These are phyloP conservation scores for Sporormia fimetaria DNA, from an alignment of 495 filamentous ascomycete species.

Conservation along the genomic window DNA sequence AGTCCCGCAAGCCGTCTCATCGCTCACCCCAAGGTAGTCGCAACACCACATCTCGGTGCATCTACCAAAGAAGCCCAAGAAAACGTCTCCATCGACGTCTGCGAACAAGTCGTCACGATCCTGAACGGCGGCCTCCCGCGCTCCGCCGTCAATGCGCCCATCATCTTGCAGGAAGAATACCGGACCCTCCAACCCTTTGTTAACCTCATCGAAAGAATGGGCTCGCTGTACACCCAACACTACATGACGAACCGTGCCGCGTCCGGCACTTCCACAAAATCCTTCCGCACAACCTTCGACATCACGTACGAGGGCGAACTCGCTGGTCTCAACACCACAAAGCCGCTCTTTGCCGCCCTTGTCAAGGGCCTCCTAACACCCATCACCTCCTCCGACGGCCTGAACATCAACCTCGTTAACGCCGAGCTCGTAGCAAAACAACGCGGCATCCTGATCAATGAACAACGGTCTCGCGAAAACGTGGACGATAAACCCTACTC, in stretches of 20 bases:
- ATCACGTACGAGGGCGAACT: slow-evolving; percentile 58
- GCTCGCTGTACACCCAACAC: slow-evolving; percentile 58
- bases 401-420: slow-evolving; percentile 66
- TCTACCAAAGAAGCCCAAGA: slow-evolving; percentile 68
- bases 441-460: slow-evolving; percentile 57
- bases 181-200: slow-evolving; percentile 59
- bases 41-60: slow-evolving; percentile 62
- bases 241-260: slow-evolving; percentile 35
- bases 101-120: slow-evolving; percentile 58
- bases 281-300: slow-evolving; percentile 49
- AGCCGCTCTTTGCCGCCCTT: slow-evolving; percentile 57
- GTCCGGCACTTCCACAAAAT: slow-evolving; percentile 4
- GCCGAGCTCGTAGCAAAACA: slow-evolving; percentile 56
- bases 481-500: slow-evolving; percentile 42
- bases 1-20: slow-evolving; percentile 45
- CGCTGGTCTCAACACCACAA: slow-evolving; percentile 50
- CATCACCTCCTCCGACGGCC: slow-evolving; percentile 45
- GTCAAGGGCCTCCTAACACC: slow-evolving; percentile 54
- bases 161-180: slow-evolving; percentile 64
- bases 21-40: slow-evolving; percentile 51
- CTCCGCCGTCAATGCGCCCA: slow-evolving; percentile 58
- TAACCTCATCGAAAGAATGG: slow-evolving; percentile 55
- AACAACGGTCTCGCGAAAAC: slow-evolving; percentile 46
- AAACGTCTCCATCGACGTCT: slow-evolving; percentile 63
- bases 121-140: slow-evolving; percentile 54